Conservation (phyloP, 345 rosid species). For the Camelina hispida region DNA sequence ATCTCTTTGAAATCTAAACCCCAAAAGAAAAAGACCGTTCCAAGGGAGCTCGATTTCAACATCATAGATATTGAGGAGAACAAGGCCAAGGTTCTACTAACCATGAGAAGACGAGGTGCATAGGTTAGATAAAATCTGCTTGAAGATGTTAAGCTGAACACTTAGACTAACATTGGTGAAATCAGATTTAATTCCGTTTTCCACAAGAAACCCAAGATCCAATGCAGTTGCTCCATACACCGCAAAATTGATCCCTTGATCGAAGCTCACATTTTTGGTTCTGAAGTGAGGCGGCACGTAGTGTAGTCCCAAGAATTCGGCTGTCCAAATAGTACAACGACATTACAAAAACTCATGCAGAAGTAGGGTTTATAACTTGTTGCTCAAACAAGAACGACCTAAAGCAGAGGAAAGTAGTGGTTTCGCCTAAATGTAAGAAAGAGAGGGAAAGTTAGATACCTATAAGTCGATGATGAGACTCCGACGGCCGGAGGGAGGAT, state of each 20-base stretch:
- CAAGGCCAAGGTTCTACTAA: conserved; percentile 21
- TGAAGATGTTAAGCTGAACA: conserved; percentile 51
- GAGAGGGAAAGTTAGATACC: conserved; percentile 36
- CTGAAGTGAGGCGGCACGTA: conserved; percentile 48
- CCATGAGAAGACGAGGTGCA: conserved; percentile 45
- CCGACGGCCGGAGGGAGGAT: conserved; percentile 50
- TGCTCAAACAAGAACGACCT: not conserved
- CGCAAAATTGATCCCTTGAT: conserved; percentile 57
- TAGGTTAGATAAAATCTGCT: conserved; percentile 47
- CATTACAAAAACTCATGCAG: not conserved
- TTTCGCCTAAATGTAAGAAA: not conserved
- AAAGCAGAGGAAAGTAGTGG: not conserved
- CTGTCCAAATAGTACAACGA: conserved; percentile 30
- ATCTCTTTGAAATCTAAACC: conserved; percentile 45
- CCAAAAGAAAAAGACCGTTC: not conserved
- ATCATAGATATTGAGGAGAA: not conserved
- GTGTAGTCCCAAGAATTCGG: conserved; percentile 49
- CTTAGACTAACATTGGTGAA: conserved; percentile 43
- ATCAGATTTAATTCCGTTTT: conserved; percentile 39
- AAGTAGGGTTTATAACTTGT: conserved; percentile 3
- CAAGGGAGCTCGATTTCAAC: not conserved
- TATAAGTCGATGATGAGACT: conserved; percentile 52
- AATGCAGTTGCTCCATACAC: conserved; percentile 58
- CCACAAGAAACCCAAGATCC: conserved; percentile 36
- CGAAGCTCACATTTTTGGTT: conserved; percentile 36